Evolutionary conservation across 495 filamentous ascomycete species (phyloP), one percentile per base, ranked within the genome.

Genomic region (Cenococcum geophilum): DNA sequence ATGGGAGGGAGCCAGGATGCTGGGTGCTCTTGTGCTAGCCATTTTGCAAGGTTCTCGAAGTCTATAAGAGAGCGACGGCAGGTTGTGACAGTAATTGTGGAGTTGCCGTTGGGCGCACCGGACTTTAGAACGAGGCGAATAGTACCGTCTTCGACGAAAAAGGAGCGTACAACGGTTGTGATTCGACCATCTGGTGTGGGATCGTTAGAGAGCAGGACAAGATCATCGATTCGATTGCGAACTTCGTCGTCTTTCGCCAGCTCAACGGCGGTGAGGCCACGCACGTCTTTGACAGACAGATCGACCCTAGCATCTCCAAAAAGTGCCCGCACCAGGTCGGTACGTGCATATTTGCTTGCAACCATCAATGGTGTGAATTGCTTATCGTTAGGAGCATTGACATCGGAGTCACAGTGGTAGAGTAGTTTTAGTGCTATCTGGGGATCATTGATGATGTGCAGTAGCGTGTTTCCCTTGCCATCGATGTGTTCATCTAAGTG

Each of bases 231-330:
- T 55, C 86, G 84, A 72, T 97, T 97, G 16, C 95, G 83, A 21
- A 99, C 88, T 67, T 99, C 95, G 68, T 99, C 95, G 70, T 99
- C 95, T 70, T 99, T 99, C 12, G 95, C 95, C 49, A 99, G 77
- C 72, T 99, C 95, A 16, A 97, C 91, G 1, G 95, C 95, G 25
- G 92, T 97, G 68, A 99, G 77, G 1, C 95, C 95, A 55, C 95
- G 83, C 12, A 88, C 72, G 65, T 99, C 95, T 70, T 88, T 91
- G 25, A 91, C 83, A 36, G 85, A 82, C 1, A 90, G 75, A 71
- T 99, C 95, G 5, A 97, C 91, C 59, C 95, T 78, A 16, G 89
- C 80, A 71, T 97, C 95, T 51, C 83, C 80, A 70, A 96, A 97
- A 12, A 99, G 78, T 16, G 85, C 85, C 59, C 91, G 82, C 6